Base-by-base conservation (phyloP, 176 grass and related monocot genomes). In the Tuctoria greenei region DNA sequence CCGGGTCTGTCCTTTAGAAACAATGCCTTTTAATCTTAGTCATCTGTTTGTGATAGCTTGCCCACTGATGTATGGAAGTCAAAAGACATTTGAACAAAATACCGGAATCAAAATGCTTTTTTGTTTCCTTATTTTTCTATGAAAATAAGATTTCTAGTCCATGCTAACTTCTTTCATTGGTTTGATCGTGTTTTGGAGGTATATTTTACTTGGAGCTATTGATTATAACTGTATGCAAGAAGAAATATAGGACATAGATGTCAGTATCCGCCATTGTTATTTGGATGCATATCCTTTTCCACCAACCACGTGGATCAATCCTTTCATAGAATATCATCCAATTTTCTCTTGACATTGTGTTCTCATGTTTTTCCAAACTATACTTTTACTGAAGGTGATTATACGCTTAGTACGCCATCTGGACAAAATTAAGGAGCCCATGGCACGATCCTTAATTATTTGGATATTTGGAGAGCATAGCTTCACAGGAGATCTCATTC, bases 381-480 rank as follows among this genome's bases (percentile, higher is more conserved):
- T 7, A 38, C 44, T 21, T 57, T 15, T 76, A 9, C 50, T 80
- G 71, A 92, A 98, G 91, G 91, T 98, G 45, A 98, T 98, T 79
- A 66, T 98, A 42, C 89, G 71, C 38, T 87, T 98, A 73, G 89
- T 85, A 58, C 85, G 86, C 25, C 71, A 61, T 84, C 77, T 98
- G 72, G 91, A 98, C 56, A 88, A 68, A 87, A 85, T 98, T 68
- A 94, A 88, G 82, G 88, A 88, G 31, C 79, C 91, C 12, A 82
- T 86, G 36, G 91, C 89, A 92, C 86, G 95, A 42, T 86, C 91
- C 17, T 83, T 88, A 37, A 90, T 98, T 79, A 82, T 92, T 82
- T 98, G 89, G 95, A 90, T 94, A 73, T 81, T 94, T 69, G 95
- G 95, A 66, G 89, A 94, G 75, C 90, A 94, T 67, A 82, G 75